A percentile compares a stretch with the other conserved stretches of the same genome.
These are phyloP conservation scores for Imleria badia DNA, from an alignment of 768 basidiomycete genomes.

Conservation along the genomic window DNA sequence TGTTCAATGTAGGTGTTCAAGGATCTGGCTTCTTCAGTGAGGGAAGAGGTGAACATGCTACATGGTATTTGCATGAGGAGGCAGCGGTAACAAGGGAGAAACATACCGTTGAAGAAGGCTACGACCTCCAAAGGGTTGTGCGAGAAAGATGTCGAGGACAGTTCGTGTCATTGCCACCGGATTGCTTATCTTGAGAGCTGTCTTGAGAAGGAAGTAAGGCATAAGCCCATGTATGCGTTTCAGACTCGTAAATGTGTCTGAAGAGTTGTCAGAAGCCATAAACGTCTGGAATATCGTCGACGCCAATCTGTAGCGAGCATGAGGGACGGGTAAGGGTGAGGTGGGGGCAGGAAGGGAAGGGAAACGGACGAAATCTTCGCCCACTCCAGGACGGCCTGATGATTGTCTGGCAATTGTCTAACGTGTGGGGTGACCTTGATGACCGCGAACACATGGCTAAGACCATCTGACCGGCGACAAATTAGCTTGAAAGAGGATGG, in stretches of 20 bases:
- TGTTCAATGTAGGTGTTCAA: conserved; percentile 86
- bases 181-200: conserved; percentile 89
- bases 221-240: conserved; percentile 95
- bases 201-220: conserved; percentile 97
- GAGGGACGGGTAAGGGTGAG: conserved; percentile 6
- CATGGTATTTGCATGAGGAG: conserved; percentile 4
- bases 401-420: conserved; percentile 76
- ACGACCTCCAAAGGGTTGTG: conserved; percentile 93
- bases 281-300: conserved; percentile 96
- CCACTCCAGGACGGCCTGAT: conserved; percentile 92
- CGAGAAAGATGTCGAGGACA: conserved; percentile 92
- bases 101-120: conserved; percentile 84
- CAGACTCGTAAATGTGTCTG: conserved; percentile 81
- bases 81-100: background rate
- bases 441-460: conserved; percentile 84
- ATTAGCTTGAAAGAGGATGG: conserved; percentile 3
- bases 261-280: conserved; percentile 89
- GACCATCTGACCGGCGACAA: conserved; percentile 59
- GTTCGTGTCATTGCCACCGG: conserved; percentile 94
- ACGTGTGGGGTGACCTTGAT: conserved; percentile 81
- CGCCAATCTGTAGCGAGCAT: conserved; percentile 61
- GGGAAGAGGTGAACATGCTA: conserved; percentile 94
- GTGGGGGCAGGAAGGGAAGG: background rate
- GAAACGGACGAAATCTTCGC: conserved; percentile 87
- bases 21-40: conserved; percentile 84